Base-by-base conservation (phyloP, 2,329 filamentous ascomycete genomes). In the Fusarium udum region DNA sequence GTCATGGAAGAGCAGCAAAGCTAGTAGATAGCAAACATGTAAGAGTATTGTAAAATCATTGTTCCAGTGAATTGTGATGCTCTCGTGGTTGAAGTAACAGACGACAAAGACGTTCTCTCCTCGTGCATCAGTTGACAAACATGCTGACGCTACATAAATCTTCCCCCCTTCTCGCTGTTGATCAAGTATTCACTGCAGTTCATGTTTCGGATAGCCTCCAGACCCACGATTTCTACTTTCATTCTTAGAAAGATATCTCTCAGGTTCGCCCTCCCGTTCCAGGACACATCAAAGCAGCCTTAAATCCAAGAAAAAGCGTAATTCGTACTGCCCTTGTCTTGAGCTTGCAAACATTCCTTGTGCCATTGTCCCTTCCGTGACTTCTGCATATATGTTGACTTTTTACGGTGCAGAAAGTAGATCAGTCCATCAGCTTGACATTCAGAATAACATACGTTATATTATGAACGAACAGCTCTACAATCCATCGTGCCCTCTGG, bases 61-160 rank as follows among this genome's bases (percentile, higher is more conserved):
- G 6, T 0, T 6, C 7, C 24, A 0, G 13, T 14, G 4, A 14
- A 46, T 15, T 2, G 18, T 46, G 13, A 28, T 22, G 15, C 0
- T 46, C 8, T 2, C 0, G 4, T 5, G 26, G 3, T 7, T 22
- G 18, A 28, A 4, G 8, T 3, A 15, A 15, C 4, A 22, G 24
- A 7, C 6, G 3, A 26, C 1, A 15, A 28, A 22, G 24, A 11
- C 4, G 3, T 46, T 6, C 8, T 1, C 6, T 6, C 7, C 7
- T 7, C 6, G 8, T 28, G 12, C 3, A 4, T 46, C 4, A 22
- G 18, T 46, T 46, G 18, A 28, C 18, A 28, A 28, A 22, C 8
- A 2, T 28, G 6, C 5, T 4, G 18, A 28, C 4, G 3, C 18
- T 46, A 22, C 18, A 1, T 28, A 5, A 1, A 7, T 46, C 15